A percentile compares a stretch with the other conserved stretches of the same genome.
These are phyloP conservation scores for Candida wancherniae DNA, from an alignment of 805 yeast species.

Conservation along the genomic window DNA sequence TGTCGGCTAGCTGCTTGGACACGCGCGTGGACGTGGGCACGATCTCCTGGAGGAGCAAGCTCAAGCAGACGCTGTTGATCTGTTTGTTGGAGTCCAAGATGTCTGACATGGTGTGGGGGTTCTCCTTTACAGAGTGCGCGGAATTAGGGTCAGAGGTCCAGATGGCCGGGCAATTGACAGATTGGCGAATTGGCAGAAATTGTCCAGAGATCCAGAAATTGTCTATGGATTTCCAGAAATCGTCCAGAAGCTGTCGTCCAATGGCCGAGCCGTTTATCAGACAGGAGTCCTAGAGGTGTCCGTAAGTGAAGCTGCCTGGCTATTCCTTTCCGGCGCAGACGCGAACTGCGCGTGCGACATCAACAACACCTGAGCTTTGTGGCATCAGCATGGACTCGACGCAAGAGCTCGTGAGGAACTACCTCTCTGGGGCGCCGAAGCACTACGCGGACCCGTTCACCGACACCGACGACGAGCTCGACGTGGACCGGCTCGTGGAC, in stretches of 20 bases:
- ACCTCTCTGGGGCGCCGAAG: conserved; percentile 3
- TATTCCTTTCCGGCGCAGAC: no score
- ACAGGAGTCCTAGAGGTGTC: no score
- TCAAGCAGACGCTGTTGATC: conserved; percentile 55
- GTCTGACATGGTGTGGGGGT: conserved; percentile 7
- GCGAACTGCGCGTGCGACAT: conserved; percentile 1
- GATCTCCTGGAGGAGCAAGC: conserved; percentile 67
- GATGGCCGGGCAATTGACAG: no score
- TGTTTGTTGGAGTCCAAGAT: conserved; percentile 17
- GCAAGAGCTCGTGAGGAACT: conserved; percentile 12
- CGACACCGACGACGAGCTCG: neutral
- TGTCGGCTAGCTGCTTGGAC: conserved; percentile 38
- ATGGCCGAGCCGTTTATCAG: no score
- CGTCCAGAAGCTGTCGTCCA: no score
- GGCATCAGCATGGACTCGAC: conserved; percentile 6
- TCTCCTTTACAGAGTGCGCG: no score
- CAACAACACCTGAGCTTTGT: neutral
- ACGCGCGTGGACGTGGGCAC: conserved; percentile 70
- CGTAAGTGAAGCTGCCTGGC: no score
- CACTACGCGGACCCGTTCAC: neutral
- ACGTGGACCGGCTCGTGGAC: conserved; percentile 2
- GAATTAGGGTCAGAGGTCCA: no score
- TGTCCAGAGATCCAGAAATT: no score
- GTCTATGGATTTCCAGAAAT: no score
- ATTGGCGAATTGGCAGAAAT: no score